phyloP scores from a whole-genome alignment of 1,284 basidiomycete species.

The Irpex lacteus region DNA sequence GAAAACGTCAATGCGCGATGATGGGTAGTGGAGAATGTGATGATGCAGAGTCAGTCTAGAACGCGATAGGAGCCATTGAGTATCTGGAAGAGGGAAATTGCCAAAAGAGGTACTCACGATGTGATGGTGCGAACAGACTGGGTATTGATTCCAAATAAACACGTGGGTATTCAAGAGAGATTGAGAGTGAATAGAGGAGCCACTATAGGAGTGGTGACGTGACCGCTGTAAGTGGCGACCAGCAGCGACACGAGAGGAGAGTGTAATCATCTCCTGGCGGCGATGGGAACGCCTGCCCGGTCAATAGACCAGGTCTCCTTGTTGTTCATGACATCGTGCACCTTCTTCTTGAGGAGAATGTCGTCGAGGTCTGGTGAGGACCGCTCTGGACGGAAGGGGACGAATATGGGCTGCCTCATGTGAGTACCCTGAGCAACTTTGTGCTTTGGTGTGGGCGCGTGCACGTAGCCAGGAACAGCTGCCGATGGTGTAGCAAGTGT shows the following conservation, averaged over 20 bases:
- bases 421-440: slow-evolving; percentile 12
- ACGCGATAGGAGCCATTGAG: not conserved
- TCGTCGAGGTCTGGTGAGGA: slow-evolving; percentile 55
- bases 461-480: slow-evolving; percentile 19
- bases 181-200: not conserved
- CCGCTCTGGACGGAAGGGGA: slow-evolving; percentile 51
- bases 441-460: slow-evolving; percentile 27
- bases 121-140: not conserved
- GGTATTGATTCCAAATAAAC: not conserved
- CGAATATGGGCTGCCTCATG: slow-evolving; percentile 42
- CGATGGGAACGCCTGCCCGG: slow-evolving; percentile 1
- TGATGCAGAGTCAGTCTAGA: not conserved
- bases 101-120: not conserved
- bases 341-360: slow-evolving; percentile 49
- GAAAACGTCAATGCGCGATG: not conserved
- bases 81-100: not conserved
- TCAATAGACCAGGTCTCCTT: slow-evolving; percentile 34
- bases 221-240: too few species aligned
- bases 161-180: slow-evolving; percentile 5
- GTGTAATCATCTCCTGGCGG: not conserved
- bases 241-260: not conserved
- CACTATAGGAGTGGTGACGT: not conserved
- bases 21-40: not conserved
- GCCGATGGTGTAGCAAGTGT: slow-evolving; percentile 16
- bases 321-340: slow-evolving; percentile 29